Evolutionary conservation across 331 rosid species (phyloP).

Genomic region (Pyrus hybrid): DNA sequence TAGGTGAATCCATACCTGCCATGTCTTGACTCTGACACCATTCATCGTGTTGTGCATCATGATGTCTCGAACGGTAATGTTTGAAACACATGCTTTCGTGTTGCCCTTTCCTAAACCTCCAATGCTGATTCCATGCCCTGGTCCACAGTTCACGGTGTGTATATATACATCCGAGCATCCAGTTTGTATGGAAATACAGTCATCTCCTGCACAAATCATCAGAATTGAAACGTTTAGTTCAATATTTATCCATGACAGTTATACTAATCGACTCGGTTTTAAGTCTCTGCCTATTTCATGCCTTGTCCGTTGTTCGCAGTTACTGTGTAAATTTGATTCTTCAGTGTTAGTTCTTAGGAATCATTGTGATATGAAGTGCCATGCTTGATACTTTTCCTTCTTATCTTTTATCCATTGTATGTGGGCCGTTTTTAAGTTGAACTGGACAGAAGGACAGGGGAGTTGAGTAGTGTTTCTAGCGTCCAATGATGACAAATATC

Average conservation of each 20-base stretch:
- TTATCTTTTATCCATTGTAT: neutral
- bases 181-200: constrained; percentile 68
- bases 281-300: neutral
- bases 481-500: constrained; percentile 17
- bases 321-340: neutral
- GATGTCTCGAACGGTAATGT: constrained; percentile 44
- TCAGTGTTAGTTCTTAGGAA: neutral
- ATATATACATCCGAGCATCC: constrained; percentile 62
- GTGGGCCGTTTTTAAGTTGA: neutral
- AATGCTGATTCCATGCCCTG: constrained; percentile 94
- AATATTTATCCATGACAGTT: neutral
- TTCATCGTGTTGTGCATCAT: constrained; percentile 38
- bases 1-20: constrained; percentile 31
- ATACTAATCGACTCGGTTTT: neutral
- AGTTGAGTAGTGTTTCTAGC: neutral
- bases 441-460: constrained; percentile 22
- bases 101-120: constrained; percentile 80
- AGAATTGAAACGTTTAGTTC: neutral
- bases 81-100: constrained; percentile 54
- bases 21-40: constrained; percentile 48
- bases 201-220: constrained; percentile 44
- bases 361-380: neutral
- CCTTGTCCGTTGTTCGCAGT: neutral
- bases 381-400: neutral
- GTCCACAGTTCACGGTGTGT: constrained; percentile 71